Evolutionary conservation across 2,329 filamentous ascomycete species (phyloP).

Genomic region (Hypoxylon sp.): DNA sequence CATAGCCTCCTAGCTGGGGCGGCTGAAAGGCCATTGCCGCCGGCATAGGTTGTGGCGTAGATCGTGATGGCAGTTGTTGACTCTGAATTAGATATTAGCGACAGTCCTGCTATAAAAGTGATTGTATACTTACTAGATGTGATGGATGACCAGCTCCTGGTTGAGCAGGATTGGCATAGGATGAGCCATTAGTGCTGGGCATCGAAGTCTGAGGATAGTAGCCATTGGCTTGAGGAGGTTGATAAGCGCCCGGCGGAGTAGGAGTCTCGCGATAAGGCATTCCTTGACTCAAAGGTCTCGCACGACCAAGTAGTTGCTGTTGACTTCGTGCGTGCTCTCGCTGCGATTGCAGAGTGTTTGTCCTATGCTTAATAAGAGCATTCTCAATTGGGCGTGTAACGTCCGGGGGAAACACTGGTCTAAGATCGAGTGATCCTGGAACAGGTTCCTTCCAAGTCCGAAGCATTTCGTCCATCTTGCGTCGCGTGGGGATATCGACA

Average conservation of each 20-base stretch:
- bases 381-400: constrained; percentile 93
- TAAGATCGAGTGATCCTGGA: constrained; percentile 91
- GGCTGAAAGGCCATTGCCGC: constrained; percentile 60
- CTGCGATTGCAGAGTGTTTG: constrained; percentile 72
- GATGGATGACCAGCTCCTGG: constrained; percentile 51
- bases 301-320: constrained; percentile 68
- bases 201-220: constrained; percentile 58
- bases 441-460: constrained; percentile 99
- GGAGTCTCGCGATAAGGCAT: constrained; percentile 79
- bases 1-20: constrained; percentile 59
- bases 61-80: constrained; percentile 54
- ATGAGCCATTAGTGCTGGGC: constrained; percentile 54
- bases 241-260: constrained; percentile 74
- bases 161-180: constrained; percentile 49
- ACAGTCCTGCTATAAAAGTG: neutral
- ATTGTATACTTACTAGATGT: constrained; percentile 54
- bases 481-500: constrained; percentile 85
- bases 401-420: constrained; percentile 90
- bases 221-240: constrained; percentile 54
- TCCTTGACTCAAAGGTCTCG: constrained; percentile 66
- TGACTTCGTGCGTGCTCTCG: constrained; percentile 70
- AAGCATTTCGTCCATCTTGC: constrained; percentile 96
- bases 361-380: constrained; percentile 86
- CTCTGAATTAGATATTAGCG: constrained; percentile 40
- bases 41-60: constrained; percentile 59